Base-by-base conservation (phyloP, 192 early-diverging fungal species). In the Dissophora ornata region DNA sequence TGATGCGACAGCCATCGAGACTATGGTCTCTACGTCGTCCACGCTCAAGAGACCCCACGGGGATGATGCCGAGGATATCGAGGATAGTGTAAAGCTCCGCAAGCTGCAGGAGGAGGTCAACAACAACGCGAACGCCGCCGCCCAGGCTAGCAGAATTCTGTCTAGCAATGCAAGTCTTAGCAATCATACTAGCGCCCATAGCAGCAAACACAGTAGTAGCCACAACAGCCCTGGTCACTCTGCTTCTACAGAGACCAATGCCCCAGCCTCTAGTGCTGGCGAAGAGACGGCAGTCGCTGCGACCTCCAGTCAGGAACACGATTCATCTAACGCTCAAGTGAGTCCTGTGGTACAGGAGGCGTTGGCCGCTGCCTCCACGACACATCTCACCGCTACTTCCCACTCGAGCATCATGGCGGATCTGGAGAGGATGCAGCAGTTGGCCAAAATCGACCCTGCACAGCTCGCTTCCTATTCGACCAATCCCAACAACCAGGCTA, bases 401-500 rank as follows among this genome's bases (percentile, higher is more conserved):
- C 62, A 75, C n/a, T 65, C 62, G 18, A 66, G 62, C 26, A 75
- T 75, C 50, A 67, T 77, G 64, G 73, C 73, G 5, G 73, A 77
- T 19, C 38, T 77, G 15, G 65, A 67, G 42, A 54, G 73, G 47
- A 77, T 77, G 45, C 73, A 60, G 4, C 63, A 77, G 41, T 28
- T 77, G 1, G 73, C 65, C 57, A 77, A 77, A 59, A 67, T 62
- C 12, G 73, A 77, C 42, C 73, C 73, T 0, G 51, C 64, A 10
- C 73, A 77, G 40, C 36, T 77, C 2, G 65, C 73, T 4, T 77
- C 73, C 15, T 77, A 62, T n/a, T 67, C 73, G n/a, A 67, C 73
- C 29, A 77, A 77, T 19, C 73, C 73, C 52, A 77, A 61, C 46
- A 77, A 77, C 30, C 73, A 77, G 50, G 73, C 73, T 10, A 67